phyloP scores from a whole-genome alignment of 129 eudicot genomes.

The Artemisia argyi region DNA sequence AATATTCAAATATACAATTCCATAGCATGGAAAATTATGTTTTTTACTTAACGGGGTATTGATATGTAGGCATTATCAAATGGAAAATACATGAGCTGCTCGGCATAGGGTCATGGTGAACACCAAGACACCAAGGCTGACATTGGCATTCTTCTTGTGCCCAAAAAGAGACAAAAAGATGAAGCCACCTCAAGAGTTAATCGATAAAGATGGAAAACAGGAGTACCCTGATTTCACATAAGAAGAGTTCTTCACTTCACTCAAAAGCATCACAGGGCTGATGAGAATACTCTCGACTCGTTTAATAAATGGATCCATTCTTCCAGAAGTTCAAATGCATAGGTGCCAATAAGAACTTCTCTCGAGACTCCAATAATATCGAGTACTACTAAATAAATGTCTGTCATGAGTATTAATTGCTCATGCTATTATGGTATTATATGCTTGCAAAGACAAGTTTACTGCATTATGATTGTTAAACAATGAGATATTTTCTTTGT shows the following conservation, averaged over 20 bases:
- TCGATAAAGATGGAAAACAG: slow-evolving; percentile 15
- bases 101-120: slow-evolving; percentile 62
- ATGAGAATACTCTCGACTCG: slow-evolving; percentile 31
- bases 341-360: not conserved
- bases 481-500: not conserved
- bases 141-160: slow-evolving; percentile 53
- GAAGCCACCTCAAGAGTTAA: slow-evolving; percentile 41
- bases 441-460: not conserved
- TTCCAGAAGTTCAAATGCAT: slow-evolving; percentile 11
- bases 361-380: not conserved
- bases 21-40: not conserved
- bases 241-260: slow-evolving; percentile 41
- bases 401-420: not conserved
- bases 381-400: not conserved
- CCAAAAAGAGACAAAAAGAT: slow-evolving; percentile 52
- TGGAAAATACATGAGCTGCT: slow-evolving; percentile 37
- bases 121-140: slow-evolving; percentile 37
- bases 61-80: not conserved
- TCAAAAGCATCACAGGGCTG: slow-evolving; percentile 45
- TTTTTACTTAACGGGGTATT: not conserved
- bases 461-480: not conserved
- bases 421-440: not conserved
- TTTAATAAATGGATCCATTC: slow-evolving; percentile 40
- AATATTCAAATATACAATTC: not conserved
- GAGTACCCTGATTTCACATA: slow-evolving; percentile 52